A percentile compares a stretch with the other conserved stretches of the same genome.
phyloP scores from a whole-genome alignment of 768 basidiomycete species.

The Xanthoconium stramineum region DNA sequence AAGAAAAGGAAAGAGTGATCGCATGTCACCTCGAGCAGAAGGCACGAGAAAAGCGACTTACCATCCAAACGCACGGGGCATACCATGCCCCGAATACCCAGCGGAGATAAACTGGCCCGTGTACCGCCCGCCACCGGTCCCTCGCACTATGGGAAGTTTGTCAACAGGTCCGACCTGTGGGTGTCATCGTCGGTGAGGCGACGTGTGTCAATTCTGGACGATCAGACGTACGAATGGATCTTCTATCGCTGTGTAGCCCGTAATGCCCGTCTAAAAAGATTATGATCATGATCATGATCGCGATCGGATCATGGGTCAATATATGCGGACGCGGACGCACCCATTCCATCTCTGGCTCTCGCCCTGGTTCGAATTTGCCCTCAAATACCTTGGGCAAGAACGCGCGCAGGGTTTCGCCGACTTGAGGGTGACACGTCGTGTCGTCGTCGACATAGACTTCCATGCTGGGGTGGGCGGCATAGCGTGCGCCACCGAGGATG shows the following conservation, averaged over 20 bases:
- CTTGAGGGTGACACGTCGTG: constrained; percentile 42
- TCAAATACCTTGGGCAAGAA: constrained; percentile 63
- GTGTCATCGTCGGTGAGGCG: neutral
- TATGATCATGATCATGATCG: neutral
- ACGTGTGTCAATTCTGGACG: neutral
- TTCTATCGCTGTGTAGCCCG: constrained; percentile 61
- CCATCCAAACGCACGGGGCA: constrained; percentile 76
- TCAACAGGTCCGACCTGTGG: constrained; percentile 62
- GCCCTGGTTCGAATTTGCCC: constrained; percentile 43
- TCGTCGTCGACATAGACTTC: constrained; percentile 62
- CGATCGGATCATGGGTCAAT: neutral
- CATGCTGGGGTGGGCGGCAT: constrained; percentile 36
- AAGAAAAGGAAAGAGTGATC: neutral
- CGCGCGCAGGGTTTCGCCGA: constrained; percentile 48
- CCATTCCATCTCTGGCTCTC: constrained; percentile 80
- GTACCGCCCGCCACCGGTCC: constrained; percentile 25
- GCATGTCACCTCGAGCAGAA: neutral
- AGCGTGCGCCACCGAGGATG: constrained; percentile 71
- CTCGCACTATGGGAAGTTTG: constrained; percentile 17
- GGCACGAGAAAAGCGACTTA: neutral
- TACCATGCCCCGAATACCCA: constrained; percentile 76
- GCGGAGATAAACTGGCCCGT: constrained; percentile 69
- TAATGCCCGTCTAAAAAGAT: constrained; percentile 67
- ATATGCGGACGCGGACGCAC: constrained; percentile 32
- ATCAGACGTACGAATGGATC: constrained; percentile 61